Base-by-base conservation (phyloP, 2,329 filamentous ascomycete species). In the Aureobasidium melanogenum region DNA sequence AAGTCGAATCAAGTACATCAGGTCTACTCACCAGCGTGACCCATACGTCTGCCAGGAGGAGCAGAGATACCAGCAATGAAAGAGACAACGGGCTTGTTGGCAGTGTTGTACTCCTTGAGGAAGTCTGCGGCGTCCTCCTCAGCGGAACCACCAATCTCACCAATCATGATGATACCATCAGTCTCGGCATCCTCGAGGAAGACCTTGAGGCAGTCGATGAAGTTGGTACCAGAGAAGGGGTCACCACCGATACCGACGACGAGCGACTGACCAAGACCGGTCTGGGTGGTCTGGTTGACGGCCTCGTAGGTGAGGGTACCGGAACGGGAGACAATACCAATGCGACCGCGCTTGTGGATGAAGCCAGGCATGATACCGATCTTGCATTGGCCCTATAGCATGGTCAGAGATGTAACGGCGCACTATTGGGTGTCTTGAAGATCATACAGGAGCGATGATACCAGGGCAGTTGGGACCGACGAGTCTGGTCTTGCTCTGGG, bases 301-400 rank as follows among this genome's bases (percentile, higher is more conserved):
- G 94, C 94, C 82, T 99, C 94, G 82, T 99, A 99, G 73, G 94
- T 99, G 66, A 99, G 87, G 69, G 94, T 99, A 73, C 94, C 94
- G 73, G 94, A 97, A 71, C 94, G 89, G 70, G 92, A 97, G 78
- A 99, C 94, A 77, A 99, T 97, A 74, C 94, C 94, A 74, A 99
- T 92, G 76, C 94, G 92, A 71, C 94, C 94, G 78, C 92, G 91
- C 86, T 97, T 97, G 87, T 99, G 94, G 81, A 99, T 97, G 84
- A 97, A 97, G 72, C 94, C 94, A 67, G 94, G 91, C 94, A 99
- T 97, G 81, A 99, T 99, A 75, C 94, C 94, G 74, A 99, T 97
- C 83, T 99, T 99, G 86, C 94, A 99, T 85, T 96, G 93, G 71
- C 93, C 94, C 79, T 86, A 59, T n/a, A 38, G 34, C 38, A 14